Percentiles rank a stretch among this genome's conserved stretches.
Evolutionary conservation across 139 green algal species (phyloP).

Genomic region (Chlamydomonas sp.): DNA sequence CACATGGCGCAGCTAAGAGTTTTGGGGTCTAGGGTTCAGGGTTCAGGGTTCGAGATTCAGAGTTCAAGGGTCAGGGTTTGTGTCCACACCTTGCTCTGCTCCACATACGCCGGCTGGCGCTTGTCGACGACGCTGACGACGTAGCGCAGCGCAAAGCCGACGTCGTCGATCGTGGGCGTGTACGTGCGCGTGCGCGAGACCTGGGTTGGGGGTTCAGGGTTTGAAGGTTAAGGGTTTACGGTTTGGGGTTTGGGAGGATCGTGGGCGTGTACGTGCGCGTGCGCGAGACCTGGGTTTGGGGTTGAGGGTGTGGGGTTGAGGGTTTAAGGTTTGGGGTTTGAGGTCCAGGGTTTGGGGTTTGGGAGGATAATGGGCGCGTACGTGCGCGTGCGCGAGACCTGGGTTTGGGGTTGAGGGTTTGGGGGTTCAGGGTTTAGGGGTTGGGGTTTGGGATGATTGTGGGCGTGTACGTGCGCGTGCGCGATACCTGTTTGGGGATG

Average conservation of each 20-base stretch:
- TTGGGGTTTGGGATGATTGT: no score
- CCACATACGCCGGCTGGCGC: slow-evolving; percentile 21
- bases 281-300: not conserved
- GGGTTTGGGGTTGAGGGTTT: no score
- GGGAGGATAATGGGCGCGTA: not conserved
- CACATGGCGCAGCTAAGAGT: slow-evolving; percentile 81
- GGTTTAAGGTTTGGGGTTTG: not conserved
- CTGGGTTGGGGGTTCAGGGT: slow-evolving; percentile 4
- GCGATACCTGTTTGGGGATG: no score
- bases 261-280: not conserved
- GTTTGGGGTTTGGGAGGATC: no score
- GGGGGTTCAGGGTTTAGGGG: no score
- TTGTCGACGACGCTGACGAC: slow-evolving; percentile 54
- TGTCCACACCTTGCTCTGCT: slow-evolving; percentile 39
- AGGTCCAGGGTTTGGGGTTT: not conserved
- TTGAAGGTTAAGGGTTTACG: no score
- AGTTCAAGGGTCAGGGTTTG: no score
- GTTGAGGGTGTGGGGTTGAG: not conserved
- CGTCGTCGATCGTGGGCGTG: slow-evolving; percentile 72
- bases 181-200: slow-evolving; percentile 42
- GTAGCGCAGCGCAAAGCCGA: slow-evolving; percentile 82
- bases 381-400: not conserved
- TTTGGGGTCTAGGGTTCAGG: no score
- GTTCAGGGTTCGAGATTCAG: no score
- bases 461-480: no score